Base-by-base conservation (phyloP, 73 alveolate genomes). In the Tetrahymena malaccensis region DNA sequence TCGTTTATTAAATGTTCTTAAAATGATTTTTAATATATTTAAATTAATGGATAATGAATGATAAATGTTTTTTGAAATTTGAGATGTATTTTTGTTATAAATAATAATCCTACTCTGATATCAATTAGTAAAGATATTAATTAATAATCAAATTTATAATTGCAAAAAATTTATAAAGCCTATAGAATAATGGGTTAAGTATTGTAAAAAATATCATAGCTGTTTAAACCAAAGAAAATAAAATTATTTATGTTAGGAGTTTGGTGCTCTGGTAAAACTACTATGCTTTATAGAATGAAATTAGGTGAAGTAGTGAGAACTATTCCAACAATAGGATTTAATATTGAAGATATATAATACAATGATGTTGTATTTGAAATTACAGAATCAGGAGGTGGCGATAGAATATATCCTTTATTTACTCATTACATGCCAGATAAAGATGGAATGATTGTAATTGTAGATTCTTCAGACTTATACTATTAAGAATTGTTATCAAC, bases 161-260 rank as follows among this genome's bases (percentile, higher is more conserved):
- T 7, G 44, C 44, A 40, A 40, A 7, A 40, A 40, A 40, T 40
- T 40, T 6, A 40, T 40, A 40, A 40, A 7, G 13, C 27, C 31
- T 5, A 19, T 50, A 15, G 27, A 19, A 50, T 19, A 50, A 50
- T 50, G 83, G 22, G 83, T 21, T 50, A 15, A 50, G 16, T 50
- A 50, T 19, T 50, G 9, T 50, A 50, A 84, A 84, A 38, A 84
- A 10, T 84, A 2, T 0, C 9, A 22, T 1, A 84, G 27, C 7
- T 11, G n/a, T 84, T 96, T 94, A 94, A 96, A 10, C 95, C 96
- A 94, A 93, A 38, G 25, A 38, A 22, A 84, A 38, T 38, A 15
- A 84, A 84, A 84, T 35, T 84, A 84, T 35, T 38, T 35, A 19
- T 84, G 94, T 22, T 84, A 35, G 94, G 94, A 84, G 4, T 84